These are phyloP conservation scores for Holtermanniella nyarrowii DNA, from an alignment of 768 basidiomycete genomes.

Conservation along the genomic window DNA sequence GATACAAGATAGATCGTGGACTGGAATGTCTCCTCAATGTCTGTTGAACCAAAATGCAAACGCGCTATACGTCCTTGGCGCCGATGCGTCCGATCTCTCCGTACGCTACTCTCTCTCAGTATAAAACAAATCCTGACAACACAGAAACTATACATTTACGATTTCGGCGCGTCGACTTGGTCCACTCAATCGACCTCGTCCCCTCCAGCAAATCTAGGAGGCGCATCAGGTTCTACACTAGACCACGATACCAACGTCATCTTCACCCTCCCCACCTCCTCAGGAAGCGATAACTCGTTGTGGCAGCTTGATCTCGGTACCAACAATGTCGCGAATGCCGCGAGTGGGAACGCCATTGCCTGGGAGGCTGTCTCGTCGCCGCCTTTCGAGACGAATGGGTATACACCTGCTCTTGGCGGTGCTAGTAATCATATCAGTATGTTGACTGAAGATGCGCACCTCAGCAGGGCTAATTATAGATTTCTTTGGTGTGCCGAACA, in stretches of 20 bases:
- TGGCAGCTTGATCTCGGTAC: slow-evolving; percentile 68
- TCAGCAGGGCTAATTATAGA: slow-evolving; percentile 36
- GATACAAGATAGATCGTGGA: slow-evolving; percentile 45
- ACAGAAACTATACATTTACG: slow-evolving; percentile 62
- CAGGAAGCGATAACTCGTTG: slow-evolving; percentile 41
- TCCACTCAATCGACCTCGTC: slow-evolving; percentile 53
- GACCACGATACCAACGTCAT: slow-evolving; percentile 93
- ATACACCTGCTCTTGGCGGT: slow-evolving; percentile 65
- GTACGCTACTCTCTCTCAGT: too few relatives aligned
- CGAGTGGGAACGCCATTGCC: slow-evolving; percentile 46
- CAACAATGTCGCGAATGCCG: slow-evolving; percentile 53
- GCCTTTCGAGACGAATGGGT: slow-evolving; percentile 50
- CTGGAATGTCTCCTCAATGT: slow-evolving; percentile 41
- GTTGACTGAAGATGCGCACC: background rate
- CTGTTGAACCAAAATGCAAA: slow-evolving; percentile 57
- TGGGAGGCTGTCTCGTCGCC: slow-evolving; percentile 59
- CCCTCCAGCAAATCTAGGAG: slow-evolving; percentile 46
- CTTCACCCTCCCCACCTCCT: slow-evolving; percentile 47
- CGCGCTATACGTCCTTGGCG: slow-evolving; percentile 73
- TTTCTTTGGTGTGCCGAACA: slow-evolving; percentile 63
- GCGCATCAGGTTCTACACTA: slow-evolving; percentile 54
- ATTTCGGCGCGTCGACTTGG: slow-evolving; percentile 56
- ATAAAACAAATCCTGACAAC: background rate
- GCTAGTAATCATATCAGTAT: slow-evolving; percentile 67
- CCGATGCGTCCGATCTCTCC: slow-evolving; percentile 58